Percentiles rank a stretch among this genome's conserved stretches.
Evolutionary conservation across 371 early-diverging fungal genomes (phyloP).

Genomic region (Rhizopus sp.): DNA sequence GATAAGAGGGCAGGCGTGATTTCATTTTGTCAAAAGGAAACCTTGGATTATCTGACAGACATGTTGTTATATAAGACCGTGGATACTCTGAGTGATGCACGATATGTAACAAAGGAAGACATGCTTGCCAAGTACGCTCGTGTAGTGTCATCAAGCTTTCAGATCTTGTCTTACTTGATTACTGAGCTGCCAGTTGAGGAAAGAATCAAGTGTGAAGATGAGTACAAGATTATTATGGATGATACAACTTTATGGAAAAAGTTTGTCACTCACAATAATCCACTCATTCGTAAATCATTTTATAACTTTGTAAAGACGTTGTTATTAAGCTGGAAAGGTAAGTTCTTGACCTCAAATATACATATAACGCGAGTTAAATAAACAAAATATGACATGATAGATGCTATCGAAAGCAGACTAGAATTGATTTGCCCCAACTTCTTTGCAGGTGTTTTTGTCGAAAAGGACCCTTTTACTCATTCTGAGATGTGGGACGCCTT

Average conservation of each 20-base stretch:
- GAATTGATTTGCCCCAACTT: slow-evolving; percentile 53
- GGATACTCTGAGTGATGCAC: slow-evolving; percentile 68
- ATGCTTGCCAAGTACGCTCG: slow-evolving; percentile 64
- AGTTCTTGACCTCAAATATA: slow-evolving; percentile 2
- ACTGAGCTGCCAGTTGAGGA: slow-evolving; percentile 42
- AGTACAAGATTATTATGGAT: slow-evolving; percentile 53
- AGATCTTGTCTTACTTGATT: slow-evolving; percentile 54
- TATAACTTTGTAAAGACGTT: slow-evolving; percentile 48
- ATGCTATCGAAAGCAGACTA: slow-evolving; percentile 45
- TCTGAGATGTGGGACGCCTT: slow-evolving; percentile 66
- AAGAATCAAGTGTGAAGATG: slow-evolving; percentile 34
- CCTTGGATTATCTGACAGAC: slow-evolving; percentile 58
- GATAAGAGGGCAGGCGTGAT: slow-evolving; percentile 59
- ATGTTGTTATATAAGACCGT: slow-evolving; percentile 58
- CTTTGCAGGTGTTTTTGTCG: slow-evolving; percentile 52
- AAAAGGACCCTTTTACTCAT: slow-evolving; percentile 57
- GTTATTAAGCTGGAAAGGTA: slow-evolving; percentile 46
- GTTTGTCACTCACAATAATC: slow-evolving; percentile 40
- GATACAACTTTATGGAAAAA: slow-evolving; percentile 50
- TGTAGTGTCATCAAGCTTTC: slow-evolving; percentile 56
- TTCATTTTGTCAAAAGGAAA: slow-evolving; percentile 61
- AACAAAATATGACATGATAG: slow-evolving; percentile 9
- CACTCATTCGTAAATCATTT: slow-evolving; percentile 54
- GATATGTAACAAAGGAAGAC: slow-evolving; percentile 67
- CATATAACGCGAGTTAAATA: not conserved